Conservation (phyloP, 1,284 basidiomycete species). For the Gomphus sp. region DNA sequence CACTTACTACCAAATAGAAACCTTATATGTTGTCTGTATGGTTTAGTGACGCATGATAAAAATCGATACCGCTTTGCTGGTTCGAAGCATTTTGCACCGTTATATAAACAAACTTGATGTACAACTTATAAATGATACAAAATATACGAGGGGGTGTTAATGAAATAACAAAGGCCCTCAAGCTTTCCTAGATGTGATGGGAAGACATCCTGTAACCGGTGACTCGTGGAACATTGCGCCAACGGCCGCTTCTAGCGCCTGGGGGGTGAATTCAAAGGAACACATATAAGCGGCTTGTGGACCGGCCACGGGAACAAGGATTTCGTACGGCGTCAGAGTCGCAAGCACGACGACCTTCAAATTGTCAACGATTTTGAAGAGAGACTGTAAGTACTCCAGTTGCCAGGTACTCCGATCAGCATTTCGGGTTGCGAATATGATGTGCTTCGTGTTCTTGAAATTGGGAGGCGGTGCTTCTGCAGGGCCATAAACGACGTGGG, state of each 20-base stretch:
- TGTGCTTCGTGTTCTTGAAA: slow-evolving; percentile 18
- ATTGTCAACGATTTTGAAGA: slow-evolving; percentile 18
- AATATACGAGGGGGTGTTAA: neutral
- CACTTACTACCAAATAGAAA: too few species aligned
- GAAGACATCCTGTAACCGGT: slow-evolving; percentile 25
- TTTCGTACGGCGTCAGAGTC: slow-evolving; percentile 55
- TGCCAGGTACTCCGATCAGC: slow-evolving; percentile 50
- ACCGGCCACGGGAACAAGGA: slow-evolving; percentile 22
- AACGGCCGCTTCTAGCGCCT: slow-evolving; percentile 37
- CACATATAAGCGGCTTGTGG: slow-evolving; percentile 26
- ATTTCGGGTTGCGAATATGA: slow-evolving; percentile 52
- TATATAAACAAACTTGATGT: too few species aligned
- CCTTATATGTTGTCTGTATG: too few species aligned
- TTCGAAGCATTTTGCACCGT: too few species aligned
- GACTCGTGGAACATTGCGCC: slow-evolving; percentile 36
- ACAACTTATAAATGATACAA: too few species aligned
- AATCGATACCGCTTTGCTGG: too few species aligned
- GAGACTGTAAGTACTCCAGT: slow-evolving; percentile 28
- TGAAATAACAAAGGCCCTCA: neutral
- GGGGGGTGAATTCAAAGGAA: slow-evolving; percentile 49
- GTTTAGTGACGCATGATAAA: too few species aligned
- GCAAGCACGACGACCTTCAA: slow-evolving; percentile 37
- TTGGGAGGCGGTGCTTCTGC: slow-evolving; percentile 16
- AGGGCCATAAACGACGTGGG: slow-evolving; percentile 40
- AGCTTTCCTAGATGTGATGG: slow-evolving; percentile 21